Conservation (phyloP, 768 basidiomycete genomes). For the Dacryopinax primogenitus region DNA sequence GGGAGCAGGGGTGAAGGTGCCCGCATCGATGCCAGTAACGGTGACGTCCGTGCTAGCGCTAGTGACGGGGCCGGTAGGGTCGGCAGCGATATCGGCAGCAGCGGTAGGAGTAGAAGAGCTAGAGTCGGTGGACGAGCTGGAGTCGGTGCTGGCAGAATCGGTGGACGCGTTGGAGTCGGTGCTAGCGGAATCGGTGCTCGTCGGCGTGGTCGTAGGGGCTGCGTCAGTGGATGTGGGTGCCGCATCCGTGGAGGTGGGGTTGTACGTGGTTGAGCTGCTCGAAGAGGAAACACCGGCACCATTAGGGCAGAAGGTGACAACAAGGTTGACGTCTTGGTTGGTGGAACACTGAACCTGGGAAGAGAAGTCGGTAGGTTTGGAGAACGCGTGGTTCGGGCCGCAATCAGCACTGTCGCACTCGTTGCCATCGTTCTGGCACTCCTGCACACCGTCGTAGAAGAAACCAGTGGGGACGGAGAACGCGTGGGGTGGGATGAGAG, state of each 20-base stretch:
- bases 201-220: not conserved
- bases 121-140: not conserved
- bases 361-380: not conserved
- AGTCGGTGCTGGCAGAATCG: not conserved
- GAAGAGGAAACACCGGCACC: not conserved
- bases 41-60: not conserved
- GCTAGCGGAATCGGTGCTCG: not conserved
- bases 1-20: not conserved
- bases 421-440: not conserved
- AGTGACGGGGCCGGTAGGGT: not conserved
- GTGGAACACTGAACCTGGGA: conserved; percentile 2
- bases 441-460: not conserved
- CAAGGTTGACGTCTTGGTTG: not conserved
- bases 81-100: not conserved
- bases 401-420: not conserved
- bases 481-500: not conserved
- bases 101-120: not conserved
- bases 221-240: not conserved
- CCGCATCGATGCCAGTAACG: not conserved
- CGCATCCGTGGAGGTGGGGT: not conserved
- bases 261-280: not conserved
- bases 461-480: conserved; percentile 5
- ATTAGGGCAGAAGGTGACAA: not conserved
- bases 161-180: not conserved
- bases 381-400: not conserved